A percentile compares a stretch with the other conserved stretches of the same genome.
Evolutionary conservation across 176 grass and related monocot species (phyloP).

Genomic region (Oryza australiensis): DNA sequence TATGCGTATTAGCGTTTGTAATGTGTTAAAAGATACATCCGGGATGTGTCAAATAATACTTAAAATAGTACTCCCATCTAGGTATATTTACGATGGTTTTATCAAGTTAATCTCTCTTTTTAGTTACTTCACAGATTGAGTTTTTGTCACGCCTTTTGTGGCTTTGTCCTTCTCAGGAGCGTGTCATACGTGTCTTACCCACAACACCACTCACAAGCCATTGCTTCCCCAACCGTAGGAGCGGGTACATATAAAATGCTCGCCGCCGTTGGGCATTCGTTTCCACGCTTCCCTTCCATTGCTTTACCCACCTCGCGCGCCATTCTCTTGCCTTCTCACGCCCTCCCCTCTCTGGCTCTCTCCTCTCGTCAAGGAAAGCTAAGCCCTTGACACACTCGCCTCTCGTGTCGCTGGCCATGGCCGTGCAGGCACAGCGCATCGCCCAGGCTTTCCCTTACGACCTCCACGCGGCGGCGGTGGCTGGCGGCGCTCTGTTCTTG

Average conservation of each 20-base stretch:
- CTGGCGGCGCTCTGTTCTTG: neutral
- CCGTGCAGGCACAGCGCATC: conserved; percentile 45
- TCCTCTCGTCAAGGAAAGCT: neutral
- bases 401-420: conserved; percentile 33
- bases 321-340: neutral
- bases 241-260: neutral
- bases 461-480: neutral
- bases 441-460: conserved; percentile 31
- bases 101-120: too few relatives aligned
- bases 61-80: too few relatives aligned
- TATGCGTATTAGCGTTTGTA: too few relatives aligned
- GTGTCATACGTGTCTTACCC: conserved; percentile 6
- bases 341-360: neutral
- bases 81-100: too few relatives aligned
- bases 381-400: neutral
- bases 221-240: neutral
- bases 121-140: neutral
- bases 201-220: neutral
- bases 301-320: neutral
- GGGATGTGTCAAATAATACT: too few relatives aligned
- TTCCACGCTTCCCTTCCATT: neutral
- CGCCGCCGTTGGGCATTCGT: neutral
- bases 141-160: neutral
- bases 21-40: too few relatives aligned
- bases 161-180: neutral